Evolutionary conservation across 371 early-diverging fungal species (phyloP).

Genomic region (Fennellomyces sp.): DNA sequence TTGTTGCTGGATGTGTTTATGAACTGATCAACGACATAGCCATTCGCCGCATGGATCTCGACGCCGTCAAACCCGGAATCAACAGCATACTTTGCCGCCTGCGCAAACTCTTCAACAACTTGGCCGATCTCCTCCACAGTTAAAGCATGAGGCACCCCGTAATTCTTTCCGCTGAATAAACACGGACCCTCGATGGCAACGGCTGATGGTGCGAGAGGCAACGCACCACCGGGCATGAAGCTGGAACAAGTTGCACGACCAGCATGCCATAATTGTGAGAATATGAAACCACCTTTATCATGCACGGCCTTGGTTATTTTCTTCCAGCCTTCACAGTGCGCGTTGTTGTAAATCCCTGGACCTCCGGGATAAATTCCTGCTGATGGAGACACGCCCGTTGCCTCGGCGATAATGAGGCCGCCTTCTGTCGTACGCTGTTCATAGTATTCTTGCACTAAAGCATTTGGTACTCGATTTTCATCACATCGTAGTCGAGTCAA

Average conservation of each 20-base stretch:
- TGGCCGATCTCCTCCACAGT: constrained; percentile 62
- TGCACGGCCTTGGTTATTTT: constrained; percentile 59
- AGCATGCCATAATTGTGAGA: constrained; percentile 48
- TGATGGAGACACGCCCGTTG: constrained; percentile 39
- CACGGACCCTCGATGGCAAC: constrained; percentile 22
- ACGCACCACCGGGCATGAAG: background rate
- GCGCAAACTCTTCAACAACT: constrained; percentile 60
- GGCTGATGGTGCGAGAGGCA: constrained; percentile 22
- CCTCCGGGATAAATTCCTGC: constrained; percentile 36
- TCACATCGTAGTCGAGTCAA: constrained; percentile 50
- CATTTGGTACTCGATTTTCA: constrained; percentile 34
- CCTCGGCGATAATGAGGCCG: constrained; percentile 63
- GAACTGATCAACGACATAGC: constrained; percentile 62
- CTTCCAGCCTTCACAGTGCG: constrained; percentile 61
- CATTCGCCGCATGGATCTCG: constrained; percentile 72
- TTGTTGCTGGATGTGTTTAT: constrained; percentile 34
- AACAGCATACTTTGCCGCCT: constrained; percentile 42
- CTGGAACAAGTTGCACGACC: constrained; percentile 13
- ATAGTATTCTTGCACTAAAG: constrained; percentile 54
- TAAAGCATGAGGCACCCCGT: constrained; percentile 62
- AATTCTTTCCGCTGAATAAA: constrained; percentile 5
- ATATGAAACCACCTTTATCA: constrained; percentile 56
- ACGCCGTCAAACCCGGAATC: constrained; percentile 67
- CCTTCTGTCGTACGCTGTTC: constrained; percentile 57
- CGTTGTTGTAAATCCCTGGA: constrained; percentile 51